Evolutionary conservation across 2,329 filamentous ascomycete species (phyloP).

Genomic region (Fusarium zealandicum): DNA sequence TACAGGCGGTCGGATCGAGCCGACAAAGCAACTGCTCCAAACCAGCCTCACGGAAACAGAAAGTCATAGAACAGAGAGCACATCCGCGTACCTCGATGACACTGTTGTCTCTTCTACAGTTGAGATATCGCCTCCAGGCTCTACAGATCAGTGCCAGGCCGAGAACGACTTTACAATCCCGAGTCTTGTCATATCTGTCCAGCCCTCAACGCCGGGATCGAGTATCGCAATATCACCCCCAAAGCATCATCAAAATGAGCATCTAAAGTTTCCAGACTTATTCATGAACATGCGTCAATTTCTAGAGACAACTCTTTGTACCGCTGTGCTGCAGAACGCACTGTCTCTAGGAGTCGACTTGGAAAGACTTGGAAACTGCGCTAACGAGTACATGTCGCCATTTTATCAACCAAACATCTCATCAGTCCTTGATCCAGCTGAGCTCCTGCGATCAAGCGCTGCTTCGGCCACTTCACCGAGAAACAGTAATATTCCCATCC

Average conservation of each 20-base stretch:
- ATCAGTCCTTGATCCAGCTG: not conserved
- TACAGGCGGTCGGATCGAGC: too few species aligned
- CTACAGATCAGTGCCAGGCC: too few species aligned
- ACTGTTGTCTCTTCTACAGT: too few species aligned
- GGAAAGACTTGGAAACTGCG: slow-evolving; percentile 16
- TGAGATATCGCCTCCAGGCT: too few species aligned
- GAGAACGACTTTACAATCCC: too few species aligned
- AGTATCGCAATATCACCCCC: not conserved
- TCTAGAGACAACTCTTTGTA: slow-evolving; percentile 25
- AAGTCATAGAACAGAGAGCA: not conserved
- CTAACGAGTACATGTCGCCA: slow-evolving; percentile 25
- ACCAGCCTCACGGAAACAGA: not conserved
- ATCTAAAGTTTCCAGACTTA: slow-evolving; percentile 3
- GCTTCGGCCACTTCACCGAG: not conserved
- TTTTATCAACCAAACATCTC: slow-evolving; percentile 34
- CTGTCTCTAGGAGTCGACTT: slow-evolving; percentile 28
- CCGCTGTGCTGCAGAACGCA: slow-evolving; percentile 35
- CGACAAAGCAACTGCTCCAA: not conserved
- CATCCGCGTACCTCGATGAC: too few species aligned
- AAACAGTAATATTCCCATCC: slow-evolving; percentile 15
- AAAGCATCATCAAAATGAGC: not conserved
- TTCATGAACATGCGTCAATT: slow-evolving; percentile 30
- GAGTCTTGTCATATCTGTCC: too few species aligned
- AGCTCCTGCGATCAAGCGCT: slow-evolving; percentile 4
- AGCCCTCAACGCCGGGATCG: not conserved